A percentile compares a stretch with the other conserved stretches of the same genome.
These are phyloP conservation scores for Cladophialophora psammophila DNA, from an alignment of 2,329 filamentous ascomycete species.

Conservation along the genomic window DNA sequence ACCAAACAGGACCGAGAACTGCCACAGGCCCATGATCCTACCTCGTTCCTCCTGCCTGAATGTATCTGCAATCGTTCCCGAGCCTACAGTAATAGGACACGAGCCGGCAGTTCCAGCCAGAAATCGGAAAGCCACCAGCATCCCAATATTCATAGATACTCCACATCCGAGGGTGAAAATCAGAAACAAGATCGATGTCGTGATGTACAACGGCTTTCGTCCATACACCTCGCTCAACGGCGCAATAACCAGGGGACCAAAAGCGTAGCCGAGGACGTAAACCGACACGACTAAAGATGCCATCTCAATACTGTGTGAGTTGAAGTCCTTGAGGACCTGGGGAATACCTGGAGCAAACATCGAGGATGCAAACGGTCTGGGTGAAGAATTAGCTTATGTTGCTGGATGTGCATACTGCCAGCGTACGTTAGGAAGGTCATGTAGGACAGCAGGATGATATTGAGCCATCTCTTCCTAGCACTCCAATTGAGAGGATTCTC, in stretches of 20 bases:
- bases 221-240: slow-evolving; percentile 71
- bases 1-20: slow-evolving; percentile 45
- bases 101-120: slow-evolving; percentile 62
- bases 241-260: slow-evolving; percentile 65
- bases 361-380: slow-evolving; percentile 43
- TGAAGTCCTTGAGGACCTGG: slow-evolving; percentile 55
- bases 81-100: slow-evolving; percentile 58
- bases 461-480: slow-evolving; percentile 56
- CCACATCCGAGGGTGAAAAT: slow-evolving; percentile 70
- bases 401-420: too few relatives aligned
- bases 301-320: slow-evolving; percentile 51
- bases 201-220: slow-evolving; percentile 63
- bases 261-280: slow-evolving; percentile 65
- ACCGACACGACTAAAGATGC: slow-evolving; percentile 65
- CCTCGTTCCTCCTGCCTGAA: slow-evolving; percentile 54
- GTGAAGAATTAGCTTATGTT: too few relatives aligned
- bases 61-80: slow-evolving; percentile 55
- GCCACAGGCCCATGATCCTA: slow-evolving; percentile 52
- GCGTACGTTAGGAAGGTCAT: slow-evolving; percentile 34
- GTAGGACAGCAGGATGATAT: slow-evolving; percentile 57
- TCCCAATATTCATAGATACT: slow-evolving; percentile 60
- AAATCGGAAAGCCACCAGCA: slow-evolving; percentile 63
- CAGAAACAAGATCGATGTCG: slow-evolving; percentile 66
- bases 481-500: slow-evolving; percentile 64
- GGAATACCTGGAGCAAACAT: slow-evolving; percentile 54